Evolutionary conservation across 768 basidiomycete species (phyloP).

Genomic region (Phylloporus scabripes): DNA sequence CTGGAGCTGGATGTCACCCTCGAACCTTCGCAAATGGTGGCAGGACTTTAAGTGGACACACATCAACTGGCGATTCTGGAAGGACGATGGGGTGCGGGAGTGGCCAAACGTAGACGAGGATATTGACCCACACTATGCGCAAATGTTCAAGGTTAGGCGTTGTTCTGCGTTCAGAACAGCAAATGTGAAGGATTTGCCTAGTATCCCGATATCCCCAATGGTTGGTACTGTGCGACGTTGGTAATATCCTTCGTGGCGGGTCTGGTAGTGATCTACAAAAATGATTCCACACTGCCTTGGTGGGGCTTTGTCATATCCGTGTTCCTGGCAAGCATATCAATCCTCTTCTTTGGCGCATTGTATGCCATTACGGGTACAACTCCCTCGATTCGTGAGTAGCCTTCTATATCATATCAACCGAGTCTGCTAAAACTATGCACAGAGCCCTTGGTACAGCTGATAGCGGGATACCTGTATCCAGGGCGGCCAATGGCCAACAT

Average conservation of each 20-base stretch:
- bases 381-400: slow-evolving; percentile 17
- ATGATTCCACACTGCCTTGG: slow-evolving; percentile 52
- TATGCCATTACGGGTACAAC: slow-evolving; percentile 42
- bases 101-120: slow-evolving; percentile 35
- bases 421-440: neutral
- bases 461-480: slow-evolving; percentile 34
- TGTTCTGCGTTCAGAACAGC: slow-evolving; percentile 13
- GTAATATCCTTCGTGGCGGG: slow-evolving; percentile 41
- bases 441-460: slow-evolving; percentile 33
- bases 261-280: slow-evolving; percentile 50
- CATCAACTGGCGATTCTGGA: slow-evolving; percentile 39
- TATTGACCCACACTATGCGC: slow-evolving; percentile 50
- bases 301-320: slow-evolving; percentile 53
- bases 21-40: slow-evolving; percentile 24
- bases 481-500: slow-evolving; percentile 41
- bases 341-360: slow-evolving; percentile 51
- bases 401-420: neutral
- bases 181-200: slow-evolving; percentile 3
- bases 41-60: slow-evolving; percentile 18
- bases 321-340: slow-evolving; percentile 43
- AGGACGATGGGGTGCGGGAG: slow-evolving; percentile 12
- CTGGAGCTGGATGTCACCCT: slow-evolving; percentile 43
- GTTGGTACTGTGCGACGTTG: slow-evolving; percentile 30
- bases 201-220: slow-evolving; percentile 32
- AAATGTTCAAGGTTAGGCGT: slow-evolving; percentile 41